phyloP scores from a whole-genome alignment of 495 filamentous ascomycete genomes.

The Neurospora africana region DNA sequence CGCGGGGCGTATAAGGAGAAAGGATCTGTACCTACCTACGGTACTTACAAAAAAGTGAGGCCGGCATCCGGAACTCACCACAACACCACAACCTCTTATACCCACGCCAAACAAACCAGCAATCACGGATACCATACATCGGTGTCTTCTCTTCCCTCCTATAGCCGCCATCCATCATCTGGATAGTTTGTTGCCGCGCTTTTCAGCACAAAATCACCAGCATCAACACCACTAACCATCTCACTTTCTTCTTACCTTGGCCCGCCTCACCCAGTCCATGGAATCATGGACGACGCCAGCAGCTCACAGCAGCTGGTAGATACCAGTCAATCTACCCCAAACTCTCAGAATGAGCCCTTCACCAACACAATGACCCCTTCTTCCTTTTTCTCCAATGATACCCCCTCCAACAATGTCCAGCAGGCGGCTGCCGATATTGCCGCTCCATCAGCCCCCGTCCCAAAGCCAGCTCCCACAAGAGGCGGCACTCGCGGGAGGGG shows the following conservation, averaged over 20 bases:
- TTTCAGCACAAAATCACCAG: neutral
- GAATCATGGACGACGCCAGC: constrained; percentile 16
- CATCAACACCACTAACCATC: neutral
- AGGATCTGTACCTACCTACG: neutral
- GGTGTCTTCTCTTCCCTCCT: neutral
- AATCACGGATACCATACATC: neutral
- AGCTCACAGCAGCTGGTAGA: constrained; percentile 13
- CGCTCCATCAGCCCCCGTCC: neutral
- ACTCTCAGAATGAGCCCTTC: neutral
- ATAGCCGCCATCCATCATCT: neutral
- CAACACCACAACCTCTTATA: neutral
- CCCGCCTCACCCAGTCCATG: constrained; percentile 14
- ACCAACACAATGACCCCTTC: neutral
- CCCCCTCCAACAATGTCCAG: neutral
- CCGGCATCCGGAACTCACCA: neutral
- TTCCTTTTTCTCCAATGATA: neutral
- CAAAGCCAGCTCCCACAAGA: neutral
- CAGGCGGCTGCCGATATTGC: neutral
- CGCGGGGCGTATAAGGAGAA: neutral
- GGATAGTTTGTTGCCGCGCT: neutral
- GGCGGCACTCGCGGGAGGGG: constrained; percentile 17
- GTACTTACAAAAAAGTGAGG: neutral
- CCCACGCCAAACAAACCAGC: neutral
- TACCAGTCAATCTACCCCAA: constrained; percentile 6
- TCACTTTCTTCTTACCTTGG: constrained; percentile 3